Evolutionary conservation across 176 grass and related monocot genomes (phyloP).

Genomic region (Oryza longistaminata): DNA sequence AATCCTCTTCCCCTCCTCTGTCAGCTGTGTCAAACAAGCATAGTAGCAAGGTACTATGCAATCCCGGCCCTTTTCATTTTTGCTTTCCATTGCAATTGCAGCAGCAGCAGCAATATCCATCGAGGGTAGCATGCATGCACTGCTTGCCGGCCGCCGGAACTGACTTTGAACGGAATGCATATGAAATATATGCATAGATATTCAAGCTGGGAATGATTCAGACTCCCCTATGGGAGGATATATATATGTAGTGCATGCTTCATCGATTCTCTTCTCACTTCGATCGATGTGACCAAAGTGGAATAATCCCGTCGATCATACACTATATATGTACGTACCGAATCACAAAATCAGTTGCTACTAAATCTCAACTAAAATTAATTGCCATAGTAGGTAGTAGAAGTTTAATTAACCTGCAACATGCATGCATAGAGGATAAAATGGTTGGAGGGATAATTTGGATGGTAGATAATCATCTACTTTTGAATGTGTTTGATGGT

Average conservation of each 20-base stretch:
- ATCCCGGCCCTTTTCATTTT: background rate
- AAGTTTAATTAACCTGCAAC: too few species aligned
- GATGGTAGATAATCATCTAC: too few species aligned
- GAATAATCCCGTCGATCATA: background rate
- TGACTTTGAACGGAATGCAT: background rate
- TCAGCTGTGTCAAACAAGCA: background rate
- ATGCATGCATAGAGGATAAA: too few species aligned
- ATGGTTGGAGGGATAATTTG: too few species aligned
- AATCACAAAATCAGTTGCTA: background rate
- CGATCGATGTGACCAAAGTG: background rate
- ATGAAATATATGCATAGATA: background rate
- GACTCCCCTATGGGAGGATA: conserved; percentile 32
- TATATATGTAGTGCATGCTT: background rate
- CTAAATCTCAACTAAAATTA: too few species aligned
- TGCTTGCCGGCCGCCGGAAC: background rate
- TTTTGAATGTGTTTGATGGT: too few species aligned
- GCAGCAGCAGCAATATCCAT: background rate
- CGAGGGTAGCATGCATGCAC: background rate
- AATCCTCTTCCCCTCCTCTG: background rate
- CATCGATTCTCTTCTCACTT: background rate
- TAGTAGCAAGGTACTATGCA: too few species aligned
- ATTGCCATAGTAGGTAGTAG: too few species aligned
- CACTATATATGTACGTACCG: too few species aligned
- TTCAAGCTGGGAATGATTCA: conserved; percentile 38
- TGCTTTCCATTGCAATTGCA: background rate